Conservation (phyloP, 2,329 filamentous ascomycete genomes). For the Colletotrichum acutatum region DNA sequence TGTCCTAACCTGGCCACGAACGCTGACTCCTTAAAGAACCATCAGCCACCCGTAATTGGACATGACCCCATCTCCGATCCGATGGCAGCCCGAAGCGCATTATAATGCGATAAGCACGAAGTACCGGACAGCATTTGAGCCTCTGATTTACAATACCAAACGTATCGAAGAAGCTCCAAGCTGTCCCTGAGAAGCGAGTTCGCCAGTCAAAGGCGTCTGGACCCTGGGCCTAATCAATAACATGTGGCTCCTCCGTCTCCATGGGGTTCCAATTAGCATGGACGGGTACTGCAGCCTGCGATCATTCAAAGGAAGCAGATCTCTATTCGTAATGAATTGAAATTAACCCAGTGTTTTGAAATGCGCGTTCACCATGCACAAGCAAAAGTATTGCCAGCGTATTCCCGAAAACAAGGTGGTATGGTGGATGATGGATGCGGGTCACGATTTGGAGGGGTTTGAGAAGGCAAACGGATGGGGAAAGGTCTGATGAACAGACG, state of each 20-base stretch:
- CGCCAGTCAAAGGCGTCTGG: conserved; percentile 1
- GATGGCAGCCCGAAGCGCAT: conserved; percentile 29
- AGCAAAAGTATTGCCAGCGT: conserved; percentile 7
- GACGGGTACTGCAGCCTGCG: conserved; percentile 27
- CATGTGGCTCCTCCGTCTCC: not conserved
- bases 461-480: conserved; percentile 27
- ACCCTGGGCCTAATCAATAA: not conserved
- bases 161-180: not conserved
- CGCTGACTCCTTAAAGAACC: not conserved
- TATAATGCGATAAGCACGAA: not conserved
- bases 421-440: conserved; percentile 11
- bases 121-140: not conserved
- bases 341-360: conserved; percentile 10
- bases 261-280: conserved; percentile 18
- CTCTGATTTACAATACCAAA: not conserved
- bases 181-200: not conserved
- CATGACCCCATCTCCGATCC: not conserved
- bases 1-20: conserved; percentile 20
- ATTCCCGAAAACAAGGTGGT: conserved; percentile 1
- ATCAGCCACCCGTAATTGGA: not conserved
- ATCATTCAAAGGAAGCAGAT: conserved; percentile 1
- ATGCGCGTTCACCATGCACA: conserved; percentile 12
- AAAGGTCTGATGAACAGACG: conserved; percentile 29
- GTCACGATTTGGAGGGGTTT: conserved; percentile 9
- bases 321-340: not conserved